Percentiles rank a stretch among this genome's conserved stretches.
These are phyloP conservation scores for Naumovozyma dairenensis DNA, from an alignment of 805 yeast species.

Conservation along the genomic window DNA sequence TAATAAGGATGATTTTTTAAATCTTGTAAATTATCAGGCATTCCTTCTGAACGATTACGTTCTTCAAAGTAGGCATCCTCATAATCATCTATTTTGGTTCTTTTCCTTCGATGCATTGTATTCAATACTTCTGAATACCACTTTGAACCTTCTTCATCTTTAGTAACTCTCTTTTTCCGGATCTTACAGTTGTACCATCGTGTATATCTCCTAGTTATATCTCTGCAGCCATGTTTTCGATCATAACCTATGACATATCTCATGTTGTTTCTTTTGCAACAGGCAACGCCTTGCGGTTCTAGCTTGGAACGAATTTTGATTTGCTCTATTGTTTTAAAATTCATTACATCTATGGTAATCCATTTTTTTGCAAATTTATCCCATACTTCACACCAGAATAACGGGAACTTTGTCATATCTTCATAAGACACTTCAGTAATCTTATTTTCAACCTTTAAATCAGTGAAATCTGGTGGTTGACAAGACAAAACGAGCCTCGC, in stretches of 20 bases:
- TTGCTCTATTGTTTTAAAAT: slow-evolving; percentile 52
- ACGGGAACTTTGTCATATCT: slow-evolving; percentile 40
- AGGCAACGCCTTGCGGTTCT: slow-evolving; percentile 46
- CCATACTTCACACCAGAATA: slow-evolving; percentile 95
- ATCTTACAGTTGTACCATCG: slow-evolving; percentile 58
- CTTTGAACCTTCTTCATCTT: slow-evolving; percentile 41
- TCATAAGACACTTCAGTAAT: slow-evolving; percentile 2
- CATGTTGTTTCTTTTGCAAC: slow-evolving; percentile 37
- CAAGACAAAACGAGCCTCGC: slow-evolving; percentile 72
- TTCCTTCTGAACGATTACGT: slow-evolving; percentile 65
- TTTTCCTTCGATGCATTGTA: slow-evolving; percentile 19
- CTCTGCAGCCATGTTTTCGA: slow-evolving; percentile 52
- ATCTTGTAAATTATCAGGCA: slow-evolving; percentile 77
- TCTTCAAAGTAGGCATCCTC: slow-evolving; percentile 29
- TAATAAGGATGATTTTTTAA: slow-evolving; percentile 81
- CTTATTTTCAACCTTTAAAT: slow-evolving; percentile 11
- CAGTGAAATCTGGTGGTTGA: slow-evolving; percentile 83
- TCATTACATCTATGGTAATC: slow-evolving; percentile 80
- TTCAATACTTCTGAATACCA: slow-evolving; percentile 50
- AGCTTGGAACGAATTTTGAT: slow-evolving; percentile 46
- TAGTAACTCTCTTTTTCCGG: slow-evolving; percentile 60
- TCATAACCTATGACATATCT: slow-evolving; percentile 76
- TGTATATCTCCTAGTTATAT: slow-evolving; percentile 79
- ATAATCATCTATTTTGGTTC: slow-evolving; percentile 28
- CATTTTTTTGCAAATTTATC: slow-evolving; percentile 60